Percentiles rank a stretch among this genome's conserved stretches.
Evolutionary conservation across 495 filamentous ascomycete species (phyloP).

Genomic region (Penicillium odoratum): DNA sequence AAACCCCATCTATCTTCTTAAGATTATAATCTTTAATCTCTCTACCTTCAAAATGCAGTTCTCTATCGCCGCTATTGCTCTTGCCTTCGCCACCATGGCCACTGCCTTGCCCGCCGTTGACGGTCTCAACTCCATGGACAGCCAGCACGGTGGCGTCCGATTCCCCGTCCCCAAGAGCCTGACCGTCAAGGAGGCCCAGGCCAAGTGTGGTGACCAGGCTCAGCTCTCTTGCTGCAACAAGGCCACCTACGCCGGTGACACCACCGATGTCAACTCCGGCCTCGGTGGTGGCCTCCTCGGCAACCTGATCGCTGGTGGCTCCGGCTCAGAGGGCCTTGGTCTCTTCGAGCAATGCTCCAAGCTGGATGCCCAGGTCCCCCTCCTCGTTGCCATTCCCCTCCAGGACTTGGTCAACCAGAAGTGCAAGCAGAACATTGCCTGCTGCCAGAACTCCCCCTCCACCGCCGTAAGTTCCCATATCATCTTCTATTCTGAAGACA

Average conservation of each 20-base stretch:
- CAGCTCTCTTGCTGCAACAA: constrained; percentile 52
- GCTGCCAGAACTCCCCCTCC: constrained; percentile 45
- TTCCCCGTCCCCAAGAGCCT: constrained; percentile 37
- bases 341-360: constrained; percentile 43
- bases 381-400: constrained; percentile 32
- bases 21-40: constrained; percentile 28
- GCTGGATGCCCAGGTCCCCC: constrained; percentile 33
- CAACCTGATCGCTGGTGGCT: constrained; percentile 35
- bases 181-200: constrained; percentile 47
- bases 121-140: constrained; percentile 13
- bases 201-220: constrained; percentile 51
- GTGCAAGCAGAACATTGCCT: constrained; percentile 56
- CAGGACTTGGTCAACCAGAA: constrained; percentile 46
- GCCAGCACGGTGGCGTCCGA: constrained; percentile 2
- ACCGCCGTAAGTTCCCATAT: constrained; percentile 31
- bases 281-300: constrained; percentile 28
- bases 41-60: constrained; percentile 28
- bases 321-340: constrained; percentile 36
- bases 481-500: too few relatives aligned
- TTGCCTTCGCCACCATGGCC: constrained; percentile 21
- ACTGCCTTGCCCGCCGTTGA: constrained; percentile 13
- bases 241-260: constrained; percentile 44
- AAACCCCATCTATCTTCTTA: constrained; percentile 14
- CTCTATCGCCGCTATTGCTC: constrained; percentile 19
- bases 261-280: constrained; percentile 31